Evolutionary conservation across 768 basidiomycete species (phyloP), one percentile per base, ranked within the genome.

Genomic region (Pulveroboletus sp.): DNA sequence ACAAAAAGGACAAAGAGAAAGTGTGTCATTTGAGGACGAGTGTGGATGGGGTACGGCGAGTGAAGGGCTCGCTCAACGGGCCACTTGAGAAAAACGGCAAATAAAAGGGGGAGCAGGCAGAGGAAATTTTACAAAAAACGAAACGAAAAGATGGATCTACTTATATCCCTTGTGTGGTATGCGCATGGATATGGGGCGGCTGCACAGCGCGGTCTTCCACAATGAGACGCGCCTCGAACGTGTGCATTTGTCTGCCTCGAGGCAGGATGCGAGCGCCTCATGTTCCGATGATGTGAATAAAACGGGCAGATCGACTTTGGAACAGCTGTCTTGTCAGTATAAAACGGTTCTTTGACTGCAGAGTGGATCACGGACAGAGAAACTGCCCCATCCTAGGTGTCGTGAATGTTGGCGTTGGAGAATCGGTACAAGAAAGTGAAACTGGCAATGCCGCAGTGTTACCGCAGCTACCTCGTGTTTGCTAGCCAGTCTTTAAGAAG

Each of bases 31-130:
- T 37, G 45, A 45, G 19, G 8, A 17, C 12, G 29, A 13, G 27
- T 21, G 23, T 2, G 17, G 21, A 39, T 6, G 23, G 12, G 37
- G 16, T 4, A 29, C 12, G 45, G 44, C 36, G 32, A 33, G 29
- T 10, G 43, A 43, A 31, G 42, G 42, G 41, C 58, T 35, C 60
- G 63, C 24, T 62, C 63, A 56, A 52, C 63, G 49, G 43, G 55
- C 50, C 57, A 21, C 25, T 48, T 49, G 40, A 47, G 51, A 38
- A 56, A 38, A 29, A 5, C 27, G 16, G 16, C 20, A n/a, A 46
- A 52, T 50, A 50, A 57, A 49, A 39, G 25, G 27, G 31, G 36
- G 37, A 6, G n/a, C 34, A n/a, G 7, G 14, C 6, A 16, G 21
- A 49, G 35, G 38, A 27, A 29, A n/a, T 25, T n/a, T 40, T 36